Base-by-base conservation (phyloP, 192 early-diverging fungal species). In the Coemansia umbellata region DNA sequence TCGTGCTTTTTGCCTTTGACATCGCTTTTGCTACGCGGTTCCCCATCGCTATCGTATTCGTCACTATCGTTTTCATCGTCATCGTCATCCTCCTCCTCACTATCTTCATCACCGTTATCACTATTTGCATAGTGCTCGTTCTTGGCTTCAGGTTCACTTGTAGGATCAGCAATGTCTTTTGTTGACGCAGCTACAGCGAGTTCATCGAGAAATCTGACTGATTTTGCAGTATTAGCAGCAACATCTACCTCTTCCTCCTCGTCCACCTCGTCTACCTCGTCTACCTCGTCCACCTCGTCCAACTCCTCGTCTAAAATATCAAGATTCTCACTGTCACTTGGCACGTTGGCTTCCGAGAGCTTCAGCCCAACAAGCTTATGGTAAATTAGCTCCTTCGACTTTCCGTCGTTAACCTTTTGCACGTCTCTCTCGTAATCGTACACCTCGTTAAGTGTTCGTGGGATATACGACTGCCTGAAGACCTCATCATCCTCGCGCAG, bases 391-490 rank as follows among this genome's bases (percentile, higher is more conserved):
- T 91, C 87, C 5, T 86, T 81, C 3, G 80, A 82, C 32, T 87
- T 75, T 9, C 91, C 92, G 52, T 83, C 65, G 52, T 86, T 80
- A 21, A 92, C 69, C 66, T 82, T 83, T 35, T 82, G 69, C 14
- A 88, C 83, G 57, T 96, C 95, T 24, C 85, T 67, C 58, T 94
- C 93, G 51, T 82, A 86, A 63, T 94, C 90, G 40, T 86, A 80
- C 33, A 95, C 91, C 55, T 98, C 92, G 36, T 93, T 86, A 36
- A 98, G 78, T 8, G 90, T 91, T 3, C 91, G 81, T 17, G 95
- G 95, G 37, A 98, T 92, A 63, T 88, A 98, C 21, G 87, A 82
- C 56, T 93, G 82, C 54, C 88, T 78, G 58, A 98, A 98, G 9
- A 98, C 90, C 22, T 90, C 87, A 64, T 96, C 95, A 50, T 94